Percentiles rank a stretch among this genome's conserved stretches.
Evolutionary conservation across 805 yeast genomes (phyloP).

Genomic region (Starmerella gropengiesseri): DNA sequence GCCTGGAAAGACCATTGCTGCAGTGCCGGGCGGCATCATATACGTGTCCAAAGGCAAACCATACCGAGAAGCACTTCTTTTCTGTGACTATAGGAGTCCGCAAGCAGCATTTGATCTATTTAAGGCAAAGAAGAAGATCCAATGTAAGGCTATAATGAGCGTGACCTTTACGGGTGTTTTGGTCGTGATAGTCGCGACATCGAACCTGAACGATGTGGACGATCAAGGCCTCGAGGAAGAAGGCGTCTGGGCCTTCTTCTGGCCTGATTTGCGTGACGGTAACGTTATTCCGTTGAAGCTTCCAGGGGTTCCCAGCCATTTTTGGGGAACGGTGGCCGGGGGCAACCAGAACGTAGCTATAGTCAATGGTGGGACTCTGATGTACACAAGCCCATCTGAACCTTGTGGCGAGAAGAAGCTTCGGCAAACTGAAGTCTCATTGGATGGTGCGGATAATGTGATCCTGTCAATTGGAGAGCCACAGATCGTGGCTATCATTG

Average conservation of each 20-base stretch:
- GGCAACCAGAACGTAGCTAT: too few species aligned
- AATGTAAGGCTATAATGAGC: background rate
- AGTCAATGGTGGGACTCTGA: too few species aligned
- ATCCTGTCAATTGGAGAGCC: too few species aligned
- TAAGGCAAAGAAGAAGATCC: background rate
- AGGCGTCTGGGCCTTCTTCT: background rate
- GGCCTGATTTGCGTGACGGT: background rate
- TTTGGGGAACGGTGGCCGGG: background rate
- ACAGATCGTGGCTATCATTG: too few species aligned
- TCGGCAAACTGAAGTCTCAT: too few species aligned
- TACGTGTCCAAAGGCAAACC: background rate
- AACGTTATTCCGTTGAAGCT: background rate
- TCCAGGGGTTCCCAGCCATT: background rate
- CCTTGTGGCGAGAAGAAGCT: too few species aligned
- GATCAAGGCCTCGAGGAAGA: background rate
- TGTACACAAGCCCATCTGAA: too few species aligned
- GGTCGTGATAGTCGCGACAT: background rate
- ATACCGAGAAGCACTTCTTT: background rate
- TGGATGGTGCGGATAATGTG: too few species aligned
- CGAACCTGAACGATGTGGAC: background rate
- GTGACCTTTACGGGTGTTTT: background rate
- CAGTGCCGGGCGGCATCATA: slow-evolving; percentile 2
- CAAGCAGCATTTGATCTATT: background rate
- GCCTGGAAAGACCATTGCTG: background rate
- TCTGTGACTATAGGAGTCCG: background rate